Evolutionary conservation across 495 filamentous ascomycete genomes (phyloP).

Genomic region (Trichoderma reesei): DNA sequence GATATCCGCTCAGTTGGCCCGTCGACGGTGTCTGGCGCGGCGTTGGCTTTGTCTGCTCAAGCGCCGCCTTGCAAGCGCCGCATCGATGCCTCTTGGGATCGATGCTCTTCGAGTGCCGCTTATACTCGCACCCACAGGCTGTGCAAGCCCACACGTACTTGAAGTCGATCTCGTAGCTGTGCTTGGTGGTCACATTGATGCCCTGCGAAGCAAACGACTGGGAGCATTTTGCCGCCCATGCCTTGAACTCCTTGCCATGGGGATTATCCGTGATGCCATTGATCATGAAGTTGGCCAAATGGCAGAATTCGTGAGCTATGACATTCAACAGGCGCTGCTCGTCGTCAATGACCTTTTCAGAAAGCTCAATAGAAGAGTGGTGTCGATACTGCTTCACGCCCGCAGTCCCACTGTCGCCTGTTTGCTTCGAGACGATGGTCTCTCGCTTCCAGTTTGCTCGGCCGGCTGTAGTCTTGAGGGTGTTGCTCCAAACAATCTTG

Average conservation of each 20-base stretch:
- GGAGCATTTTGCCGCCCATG: conserved; percentile 42
- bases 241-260: conserved; percentile 78
- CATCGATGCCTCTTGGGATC: conserved; percentile 56
- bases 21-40: conserved; percentile 39
- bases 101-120: conserved; percentile 76
- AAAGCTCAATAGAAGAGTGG: conserved; percentile 74
- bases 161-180: conserved; percentile 77
- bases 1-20: conserved; percentile 43
- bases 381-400: conserved; percentile 36
- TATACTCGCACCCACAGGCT: conserved; percentile 56
- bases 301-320: conserved; percentile 90
- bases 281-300: conserved; percentile 82
- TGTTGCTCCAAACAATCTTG: conserved; percentile 73
- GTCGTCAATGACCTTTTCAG: conserved; percentile 73
- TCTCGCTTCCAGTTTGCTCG: conserved; percentile 72
- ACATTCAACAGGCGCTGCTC: conserved; percentile 73
- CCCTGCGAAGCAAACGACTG: conserved; percentile 34
- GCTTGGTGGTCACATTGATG: conserved; percentile 75
- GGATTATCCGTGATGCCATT: conserved; percentile 54
- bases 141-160: conserved; percentile 81
- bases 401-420: conserved; percentile 8
- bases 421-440: conserved; percentile 28
- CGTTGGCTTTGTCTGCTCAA: conserved; percentile 73
- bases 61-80: conserved; percentile 52
- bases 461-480: conserved; percentile 77